Conservation (phyloP, 2,329 filamentous ascomycete species). For the Venturia pyrina region DNA sequence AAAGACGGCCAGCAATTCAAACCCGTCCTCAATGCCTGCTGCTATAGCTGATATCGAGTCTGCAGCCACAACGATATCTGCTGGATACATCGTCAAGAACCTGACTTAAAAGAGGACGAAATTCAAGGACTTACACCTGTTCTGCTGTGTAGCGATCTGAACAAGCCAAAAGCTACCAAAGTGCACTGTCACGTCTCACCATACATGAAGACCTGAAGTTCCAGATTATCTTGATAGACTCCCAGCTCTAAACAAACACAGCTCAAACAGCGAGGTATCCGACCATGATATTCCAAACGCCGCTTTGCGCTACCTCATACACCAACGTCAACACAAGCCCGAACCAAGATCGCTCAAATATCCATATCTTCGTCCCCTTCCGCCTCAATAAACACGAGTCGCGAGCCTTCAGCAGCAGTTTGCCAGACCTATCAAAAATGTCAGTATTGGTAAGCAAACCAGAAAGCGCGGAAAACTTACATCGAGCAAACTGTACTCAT, state of each 20-base stretch:
- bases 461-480: conserved; percentile 49
- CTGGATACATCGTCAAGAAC: too few species aligned
- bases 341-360: not conserved
- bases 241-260: not conserved
- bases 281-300: not conserved
- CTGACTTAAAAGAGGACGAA: too few species aligned
- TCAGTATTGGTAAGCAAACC: conserved; percentile 21
- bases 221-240: not conserved
- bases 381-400: conserved; percentile 45
- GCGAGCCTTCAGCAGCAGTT: conserved; percentile 43
- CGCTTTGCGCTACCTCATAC: not conserved
- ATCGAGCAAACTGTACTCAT: conserved; percentile 80
- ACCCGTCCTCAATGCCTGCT: too few species aligned
- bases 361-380: conserved; percentile 27
- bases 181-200: too few species aligned
- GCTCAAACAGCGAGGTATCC: not conserved
- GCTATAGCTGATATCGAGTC: too few species aligned
- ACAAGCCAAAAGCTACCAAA: too few species aligned
- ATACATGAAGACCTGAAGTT: too few species aligned
- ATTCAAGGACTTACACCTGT: too few species aligned
- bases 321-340: not conserved
- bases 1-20: too few species aligned
- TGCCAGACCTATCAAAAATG: conserved; percentile 38
- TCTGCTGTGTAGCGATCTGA: too few species aligned
- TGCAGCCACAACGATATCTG: too few species aligned